phyloP scores from a whole-genome alignment of 1,284 basidiomycete species.

The Moesziomyces sp. region DNA sequence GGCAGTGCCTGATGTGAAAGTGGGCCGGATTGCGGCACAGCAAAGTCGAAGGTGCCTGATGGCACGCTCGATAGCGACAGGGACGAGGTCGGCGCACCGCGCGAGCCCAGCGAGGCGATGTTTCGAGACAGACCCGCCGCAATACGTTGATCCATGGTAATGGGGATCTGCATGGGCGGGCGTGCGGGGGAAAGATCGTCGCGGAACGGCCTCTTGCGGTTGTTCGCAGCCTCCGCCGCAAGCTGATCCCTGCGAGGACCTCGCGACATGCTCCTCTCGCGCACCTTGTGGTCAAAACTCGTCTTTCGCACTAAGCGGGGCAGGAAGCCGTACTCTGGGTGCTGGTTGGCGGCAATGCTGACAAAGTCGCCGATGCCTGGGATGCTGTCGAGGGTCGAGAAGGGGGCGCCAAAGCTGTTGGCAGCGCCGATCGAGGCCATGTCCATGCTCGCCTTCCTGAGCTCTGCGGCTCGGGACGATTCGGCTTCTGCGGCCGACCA shows the following conservation, averaged over 20 bases:
- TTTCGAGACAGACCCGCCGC: conserved; percentile 65
- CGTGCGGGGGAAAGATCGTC: conserved; percentile 61
- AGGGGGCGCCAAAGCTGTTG: conserved; percentile 52
- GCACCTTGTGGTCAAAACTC: conserved; percentile 67
- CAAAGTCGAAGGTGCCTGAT: conserved; percentile 55
- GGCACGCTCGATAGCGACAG: conserved; percentile 52
- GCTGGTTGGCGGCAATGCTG: conserved; percentile 63
- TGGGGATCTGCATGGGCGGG: conserved; percentile 51
- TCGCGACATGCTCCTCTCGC: conserved; percentile 60
- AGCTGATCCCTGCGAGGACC: conserved; percentile 49
- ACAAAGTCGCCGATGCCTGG: conserved; percentile 65
- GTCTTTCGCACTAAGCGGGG: conserved; percentile 66
- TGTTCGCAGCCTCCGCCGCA: conserved; percentile 42
- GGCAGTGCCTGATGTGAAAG: conserved; percentile 20
- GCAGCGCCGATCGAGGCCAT: conserved; percentile 62
- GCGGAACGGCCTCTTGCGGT: conserved; percentile 60
- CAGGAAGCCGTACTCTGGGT: conserved; percentile 66
- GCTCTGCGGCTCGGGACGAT: conserved; percentile 15
- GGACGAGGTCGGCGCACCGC: conserved; percentile 24
- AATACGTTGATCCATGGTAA: conserved; percentile 62
- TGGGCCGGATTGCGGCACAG: conserved; percentile 36
- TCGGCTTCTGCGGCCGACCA: conserved; percentile 33
- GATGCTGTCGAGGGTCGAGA: conserved; percentile 62
- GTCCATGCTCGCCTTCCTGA: conserved; percentile 48
- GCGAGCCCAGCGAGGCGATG: conserved; percentile 51